Percentiles rank a stretch among this genome's conserved stretches.
Conservation (phyloP, 116 monocot species). For the Phalaenopsis hybrid region DNA sequence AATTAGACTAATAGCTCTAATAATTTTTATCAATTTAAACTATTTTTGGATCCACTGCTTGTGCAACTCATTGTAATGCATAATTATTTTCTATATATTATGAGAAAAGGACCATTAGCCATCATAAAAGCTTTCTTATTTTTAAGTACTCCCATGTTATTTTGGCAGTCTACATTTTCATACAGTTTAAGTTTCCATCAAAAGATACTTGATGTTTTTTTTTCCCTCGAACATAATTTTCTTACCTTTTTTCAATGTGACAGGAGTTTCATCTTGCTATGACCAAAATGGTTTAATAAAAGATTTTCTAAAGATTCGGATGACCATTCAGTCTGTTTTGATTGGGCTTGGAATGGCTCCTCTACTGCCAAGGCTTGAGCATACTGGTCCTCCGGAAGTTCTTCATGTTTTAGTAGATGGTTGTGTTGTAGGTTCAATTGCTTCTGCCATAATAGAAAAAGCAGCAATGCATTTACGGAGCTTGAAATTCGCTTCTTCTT, state of each 20-base stretch:
- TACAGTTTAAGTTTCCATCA: background rate
- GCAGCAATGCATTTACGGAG: slow-evolving; percentile 61
- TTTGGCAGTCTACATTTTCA: too few species aligned
- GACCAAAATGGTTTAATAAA: slow-evolving; percentile 59
- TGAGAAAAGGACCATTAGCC: too few species aligned
- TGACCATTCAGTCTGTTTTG: slow-evolving; percentile 50
- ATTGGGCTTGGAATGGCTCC: slow-evolving; percentile 73
- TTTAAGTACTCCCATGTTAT: too few species aligned
- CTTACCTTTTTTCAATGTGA: background rate
- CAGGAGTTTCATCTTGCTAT: slow-evolving; percentile 70
- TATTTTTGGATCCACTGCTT: too few species aligned
- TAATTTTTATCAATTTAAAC: too few species aligned
- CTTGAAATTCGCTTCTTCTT: slow-evolving; percentile 49
- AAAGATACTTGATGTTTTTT: background rate
- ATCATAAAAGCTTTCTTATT: too few species aligned
- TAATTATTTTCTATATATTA: too few species aligned
- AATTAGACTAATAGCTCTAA: too few species aligned
- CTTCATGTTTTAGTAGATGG: slow-evolving; percentile 87
- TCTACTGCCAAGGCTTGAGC: slow-evolving; percentile 55
- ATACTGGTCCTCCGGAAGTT: slow-evolving; percentile 71
- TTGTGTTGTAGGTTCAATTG: slow-evolving; percentile 69
- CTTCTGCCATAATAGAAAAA: slow-evolving; percentile 48
- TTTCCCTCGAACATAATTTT: background rate
- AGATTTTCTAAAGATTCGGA: slow-evolving; percentile 58
- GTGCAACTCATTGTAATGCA: too few species aligned